phyloP scores from a whole-genome alignment of 1,139 yeast species.

The Pichia sp. region DNA sequence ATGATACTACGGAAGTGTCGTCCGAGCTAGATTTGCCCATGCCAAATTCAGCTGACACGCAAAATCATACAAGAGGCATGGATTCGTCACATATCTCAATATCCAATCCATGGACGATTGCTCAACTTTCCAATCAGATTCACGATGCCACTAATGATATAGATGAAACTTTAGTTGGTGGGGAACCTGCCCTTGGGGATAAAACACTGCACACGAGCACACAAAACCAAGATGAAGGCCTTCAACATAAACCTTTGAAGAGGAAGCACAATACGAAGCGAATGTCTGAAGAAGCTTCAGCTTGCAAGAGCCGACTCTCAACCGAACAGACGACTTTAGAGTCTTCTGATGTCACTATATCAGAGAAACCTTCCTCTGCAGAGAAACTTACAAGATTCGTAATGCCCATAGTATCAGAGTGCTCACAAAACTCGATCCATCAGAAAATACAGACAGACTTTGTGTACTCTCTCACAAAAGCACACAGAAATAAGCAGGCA shows the following conservation, averaged over 20 bases:
- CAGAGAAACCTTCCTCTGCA: too few relatives aligned
- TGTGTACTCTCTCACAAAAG: neutral
- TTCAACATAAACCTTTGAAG: too few relatives aligned
- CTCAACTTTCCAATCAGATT: slow-evolving; percentile 17
- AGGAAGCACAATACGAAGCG: too few relatives aligned
- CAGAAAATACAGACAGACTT: neutral
- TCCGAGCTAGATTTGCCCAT: neutral
- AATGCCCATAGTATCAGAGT: slow-evolving; percentile 9
- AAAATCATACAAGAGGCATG: neutral
- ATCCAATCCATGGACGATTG: slow-evolving; percentile 27
- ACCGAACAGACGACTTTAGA: too few relatives aligned
- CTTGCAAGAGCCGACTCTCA: too few relatives aligned
- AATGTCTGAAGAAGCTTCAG: too few relatives aligned
- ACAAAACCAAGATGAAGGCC: too few relatives aligned
- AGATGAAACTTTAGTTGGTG: neutral
- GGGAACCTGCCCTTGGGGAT: neutral
- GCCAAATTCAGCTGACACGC: neutral
- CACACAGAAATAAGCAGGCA: slow-evolving; percentile 1
- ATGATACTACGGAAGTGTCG: slow-evolving; percentile 8
- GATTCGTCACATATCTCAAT: slow-evolving; percentile 17
- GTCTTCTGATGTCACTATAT: too few relatives aligned
- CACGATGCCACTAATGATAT: neutral
- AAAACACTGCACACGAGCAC: too few relatives aligned
- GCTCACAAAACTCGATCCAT: slow-evolving; percentile 8
- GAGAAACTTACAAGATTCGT: too few relatives aligned